phyloP scores from a whole-genome alignment of 305 asterid species.

The Fraxinus velutina region DNA sequence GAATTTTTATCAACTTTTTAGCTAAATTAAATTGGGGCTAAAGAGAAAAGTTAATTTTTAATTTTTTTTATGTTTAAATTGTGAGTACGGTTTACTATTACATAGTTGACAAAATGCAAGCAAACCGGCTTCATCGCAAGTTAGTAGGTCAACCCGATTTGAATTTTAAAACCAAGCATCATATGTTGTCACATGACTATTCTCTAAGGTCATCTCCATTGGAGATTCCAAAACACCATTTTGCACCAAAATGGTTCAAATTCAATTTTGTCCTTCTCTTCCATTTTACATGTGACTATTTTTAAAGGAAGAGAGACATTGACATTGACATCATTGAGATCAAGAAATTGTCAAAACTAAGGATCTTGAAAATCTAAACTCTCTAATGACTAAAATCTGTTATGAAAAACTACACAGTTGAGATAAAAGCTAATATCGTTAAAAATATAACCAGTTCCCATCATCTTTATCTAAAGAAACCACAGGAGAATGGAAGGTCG shows the following conservation, averaged over 20 bases:
- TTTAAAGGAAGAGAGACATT: too few species aligned
- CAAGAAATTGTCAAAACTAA: background rate
- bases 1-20: too few species aligned
- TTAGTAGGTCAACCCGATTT: too few species aligned
- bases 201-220: background rate
- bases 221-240: too few species aligned
- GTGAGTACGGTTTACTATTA: background rate
- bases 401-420: background rate
- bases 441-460: too few species aligned
- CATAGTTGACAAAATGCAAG: background rate
- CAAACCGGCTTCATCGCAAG: background rate
- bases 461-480: background rate
- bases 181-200: background rate
- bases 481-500: background rate
- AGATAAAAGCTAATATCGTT: too few species aligned
- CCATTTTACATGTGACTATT: too few species aligned
- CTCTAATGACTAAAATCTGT: too few species aligned
- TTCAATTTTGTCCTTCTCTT: too few species aligned
- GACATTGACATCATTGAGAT: background rate
- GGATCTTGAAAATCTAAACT: background rate
- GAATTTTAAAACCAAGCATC: background rate
- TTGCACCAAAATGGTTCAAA: too few species aligned
- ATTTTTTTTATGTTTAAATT: too few species aligned
- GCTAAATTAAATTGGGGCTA: background rate
- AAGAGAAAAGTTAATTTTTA: too few species aligned